Base-by-base conservation (phyloP, 768 basidiomycete species). In the Chlorophyllum brunneum region DNA sequence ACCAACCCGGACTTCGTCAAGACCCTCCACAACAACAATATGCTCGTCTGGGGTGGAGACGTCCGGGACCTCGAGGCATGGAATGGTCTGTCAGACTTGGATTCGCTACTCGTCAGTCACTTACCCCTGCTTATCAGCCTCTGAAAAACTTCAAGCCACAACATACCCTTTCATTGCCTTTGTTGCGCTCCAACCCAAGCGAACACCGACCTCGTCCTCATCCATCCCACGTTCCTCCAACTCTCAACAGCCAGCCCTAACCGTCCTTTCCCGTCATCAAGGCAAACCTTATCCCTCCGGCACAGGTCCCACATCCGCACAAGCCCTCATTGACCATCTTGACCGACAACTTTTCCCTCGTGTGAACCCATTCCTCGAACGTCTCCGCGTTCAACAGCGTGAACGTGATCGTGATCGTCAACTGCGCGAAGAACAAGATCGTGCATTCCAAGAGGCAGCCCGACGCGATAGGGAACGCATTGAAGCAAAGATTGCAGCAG, bases 81-180 rank as follows among this genome's bases (percentile, higher is more conserved):
- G 80, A 72, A 70, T 74, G 88, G 76, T 75, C 45, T 46, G 70
- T 57, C n/a, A 30, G 16, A 24, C 24, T 29, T 15, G 46, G 5
- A 24, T 26, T 15, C 16, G 9, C 18, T n/a, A 18, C 71, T 24
- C 7, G 41, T 53, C 24, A 29, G 29, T 37, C 18, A 41, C 27
- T 29, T 15, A 30, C 34, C n/a, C n/a, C n/a, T 16, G 11, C 10
- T 47, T 34, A 46, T 29, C 43, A 75, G 74, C 73, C 34, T 72
- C 83, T 10, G 80, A 86, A 61, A 90, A 88, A 63, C 72, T 98
- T 0, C 84, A 90, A 62, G 86, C 86, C 2, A 93, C 94, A 1
- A 92, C 94, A 0, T 97, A 88, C 61, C 97, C 95, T 0, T 95
- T 95, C 56, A 76, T 99, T 42, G 90, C 91, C 1, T 99, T 98